Evolutionary conservation across 2,329 filamentous ascomycete genomes (phyloP), one percentile per base, ranked within the genome.

Genomic region (Scortechinia acanthostroma): DNA sequence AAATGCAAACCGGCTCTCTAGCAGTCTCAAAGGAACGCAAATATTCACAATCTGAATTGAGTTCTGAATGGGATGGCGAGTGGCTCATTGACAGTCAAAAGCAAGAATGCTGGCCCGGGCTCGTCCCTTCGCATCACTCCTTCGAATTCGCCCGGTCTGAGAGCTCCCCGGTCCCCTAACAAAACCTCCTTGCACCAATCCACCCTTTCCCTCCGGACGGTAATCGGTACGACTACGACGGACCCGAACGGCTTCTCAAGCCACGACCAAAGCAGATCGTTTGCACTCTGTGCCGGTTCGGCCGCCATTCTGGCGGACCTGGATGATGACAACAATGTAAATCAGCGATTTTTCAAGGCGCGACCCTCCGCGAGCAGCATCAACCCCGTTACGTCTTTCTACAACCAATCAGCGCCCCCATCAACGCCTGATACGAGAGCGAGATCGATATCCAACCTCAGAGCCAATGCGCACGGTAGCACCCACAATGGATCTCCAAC

Each of bases 281-380:
- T 83, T 56, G 77, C 77, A 17, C 75, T 79, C 53, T 80, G 76
- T 44, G 80, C 80, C 2, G 80, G 80, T 30, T 79, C 80, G 2
- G 76, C 77, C 10, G 78, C 76, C 3, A 76, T 84, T 2, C 60
- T 83, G 20, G 74, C 74, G 4, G 71, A 72, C 37, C 58, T 83
- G 43, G 71, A 77, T 50, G 62, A 70, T 5, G 63, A 77, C 23
- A 61, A 70, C 46, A 65, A 63, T 25, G 62, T 80, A 44, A 69
- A 64, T 14, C 79, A 83, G 54, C 72, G 75, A 45, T 82, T 83
- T 62, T 83, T 77, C 59, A 70, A 76, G 54, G 80, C 78, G 28
- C 68, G 72, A 20, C 76, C 76, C 6, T 72, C 73, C 13, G 70
- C 72, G 5, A 65, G 66, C 30, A 69, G 73, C 19, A 55, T 77